Base-by-base conservation (phyloP, 805 yeast species). In the Starmerella scarabaei region DNA sequence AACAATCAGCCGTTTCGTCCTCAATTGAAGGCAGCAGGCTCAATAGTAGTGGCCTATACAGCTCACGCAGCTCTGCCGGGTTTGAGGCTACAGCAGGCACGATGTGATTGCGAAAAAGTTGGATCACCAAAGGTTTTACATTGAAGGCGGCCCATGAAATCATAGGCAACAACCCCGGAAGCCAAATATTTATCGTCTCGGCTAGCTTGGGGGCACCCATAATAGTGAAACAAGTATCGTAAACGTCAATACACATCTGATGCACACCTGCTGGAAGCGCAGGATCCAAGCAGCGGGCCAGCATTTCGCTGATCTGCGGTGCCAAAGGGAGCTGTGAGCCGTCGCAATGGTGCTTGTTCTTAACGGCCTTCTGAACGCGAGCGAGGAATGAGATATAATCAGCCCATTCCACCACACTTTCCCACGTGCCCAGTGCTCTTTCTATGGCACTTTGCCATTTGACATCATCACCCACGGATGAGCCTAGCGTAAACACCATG, bases 191-290 rank as follows among this genome's bases (percentile, higher is more conserved):
- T n/a, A 80, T 64, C 41, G 73, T 71, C 9, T 61, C 45, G 33
- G 78, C 71, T 27, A 82, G 61, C 4, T 70, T 61, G 4, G 70
- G 73, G 0, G 58, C 54, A 1, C 80, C 78, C 27, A 88, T 60
- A 23, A 74, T 70, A 28, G 67, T 67, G 61, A 91, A 83, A 2
- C 88, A 71, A 38, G 65, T 63, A 18, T 71, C 74, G 57, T 86
- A 91, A 1, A 86, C 73, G 41, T 77, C 83, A 30, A 91, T 60
- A 0, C 95, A 71, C 55, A 84, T 91, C 49, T 80, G 80, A 57
- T 91, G 98, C 0, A 91, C 99, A 7, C 99, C 98, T 36, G 93
- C 81, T 0, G 99, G 98, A 9, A 91, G 66, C 37, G 68, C 68
- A 1, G 93, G 77, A 2, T 85, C 75, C 21, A 88, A 63, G 45